Evolutionary conservation across 177 flowering plant genomes (phyloP), one percentile per base, ranked within the genome.

Genomic region (Vitis hybrid): DNA sequence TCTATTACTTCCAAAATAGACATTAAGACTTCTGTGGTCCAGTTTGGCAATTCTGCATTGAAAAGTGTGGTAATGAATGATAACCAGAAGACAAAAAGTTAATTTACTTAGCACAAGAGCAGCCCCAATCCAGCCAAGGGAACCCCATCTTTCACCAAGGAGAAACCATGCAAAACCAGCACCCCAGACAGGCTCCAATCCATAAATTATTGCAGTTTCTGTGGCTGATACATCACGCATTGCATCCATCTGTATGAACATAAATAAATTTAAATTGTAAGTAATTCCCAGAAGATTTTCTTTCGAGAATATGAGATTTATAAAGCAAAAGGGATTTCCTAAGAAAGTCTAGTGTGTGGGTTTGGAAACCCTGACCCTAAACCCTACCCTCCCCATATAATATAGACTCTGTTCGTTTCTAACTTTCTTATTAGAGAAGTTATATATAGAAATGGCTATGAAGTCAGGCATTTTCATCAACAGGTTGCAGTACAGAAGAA

Each of bases 101-200:
- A 33, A 44, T 51, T 82, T 82, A 92, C 97, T 88, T 19, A 90
- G 79, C 60, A 93, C 82, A 66, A 93, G 87, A 59, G 88, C 85
- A 72, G 98, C 98, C 5, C 97, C 98, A 59, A 93, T 76, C 98
- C 97, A 93, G 63, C 97, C 98, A 71, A 71, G 52, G 15, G 76
- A n/a, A 52, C 92, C 90, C 98, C 98, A 91, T 70, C 98, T 89
- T 76, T 94, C 97, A 69, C 94, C 95, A 68, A 94, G 88, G 47
- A 94, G 86, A 75, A 85, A 86, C 98, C 98, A 94, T 55, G 98
- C 95, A 81, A 93, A 91, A 69, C 89, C 89, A 81, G 95, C 95
- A 80, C 95, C 97, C 98, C 98, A 94, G 8, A 94, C 75, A 62
- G 97, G 97, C 74, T 94, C 98, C 84, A 91, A 66, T 2, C 92